Evolutionary conservation across 768 basidiomycete genomes (phyloP), one percentile per base, ranked within the genome.

Genomic region (Psilocybe sp.): DNA sequence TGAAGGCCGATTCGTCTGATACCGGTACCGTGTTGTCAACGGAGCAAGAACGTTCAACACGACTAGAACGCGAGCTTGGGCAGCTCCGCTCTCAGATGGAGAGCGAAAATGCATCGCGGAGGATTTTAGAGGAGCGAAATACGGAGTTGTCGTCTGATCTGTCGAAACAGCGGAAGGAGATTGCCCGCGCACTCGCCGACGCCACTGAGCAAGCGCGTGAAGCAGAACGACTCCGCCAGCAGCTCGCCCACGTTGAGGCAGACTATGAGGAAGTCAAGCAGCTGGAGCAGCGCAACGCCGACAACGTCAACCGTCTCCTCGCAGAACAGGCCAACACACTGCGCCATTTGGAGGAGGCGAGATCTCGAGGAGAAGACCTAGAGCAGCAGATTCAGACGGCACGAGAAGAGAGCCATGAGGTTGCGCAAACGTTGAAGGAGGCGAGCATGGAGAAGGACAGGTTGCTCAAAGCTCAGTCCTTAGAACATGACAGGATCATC

Each of bases 381-480:
- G 86, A 92, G 64, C 71, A 75, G 12, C 88, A 94, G 61, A 84
- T 94, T 41, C 76, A 79, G 51, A 79, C 75, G 1, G 83, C 89
- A 14, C 74, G 86, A 28, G 64, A 76, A 15, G 93, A 94, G 68
- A 83, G 87, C 54, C 81, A 83, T 12, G 80, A 86, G 6, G 82
- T 89, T 23, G 78, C 84, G 50, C 72, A 72, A 44, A 85, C 88
- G 38, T 67, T 93, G 43, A 78, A 74, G 53, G 80, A 87, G 51
- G 84, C 88, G 2, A 76, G 81, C 37, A 67, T 66, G 54, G 92
- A 97, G 69, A 91, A 92, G 67, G 92, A 96, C 49, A 72, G 85
- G 16, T 71, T 92, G 13, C 68, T 92, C 49, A 80, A 77, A 37
- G 77, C 75, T 2, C 90, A 92, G 62, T 86, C 88, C 6, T 81